Evolutionary conservation across 495 filamentous ascomycete species (phyloP).

Genomic region (Saxophila tyrrhenica): DNA sequence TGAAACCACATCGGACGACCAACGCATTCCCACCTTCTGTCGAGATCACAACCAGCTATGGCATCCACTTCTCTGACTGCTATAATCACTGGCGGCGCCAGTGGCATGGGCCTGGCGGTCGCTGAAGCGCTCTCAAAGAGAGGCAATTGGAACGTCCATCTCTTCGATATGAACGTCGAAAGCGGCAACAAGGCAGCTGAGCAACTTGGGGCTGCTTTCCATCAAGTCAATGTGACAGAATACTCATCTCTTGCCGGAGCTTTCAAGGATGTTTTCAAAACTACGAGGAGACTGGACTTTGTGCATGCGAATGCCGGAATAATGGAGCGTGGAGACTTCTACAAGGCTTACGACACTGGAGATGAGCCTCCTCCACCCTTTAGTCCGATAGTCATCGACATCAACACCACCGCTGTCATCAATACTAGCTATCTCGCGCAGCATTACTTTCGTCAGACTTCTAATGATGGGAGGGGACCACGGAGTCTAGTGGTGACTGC

Average conservation of each 20-base stretch:
- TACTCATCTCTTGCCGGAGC: constrained; percentile 19
- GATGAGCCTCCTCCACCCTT: constrained; percentile 19
- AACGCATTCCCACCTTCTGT: too few species aligned
- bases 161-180: constrained; percentile 22
- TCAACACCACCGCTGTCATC: constrained; percentile 24
- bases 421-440: constrained; percentile 20
- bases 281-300: constrained; percentile 19
- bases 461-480: constrained; percentile 11
- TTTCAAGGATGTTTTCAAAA: constrained; percentile 19
- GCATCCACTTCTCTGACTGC: neutral
- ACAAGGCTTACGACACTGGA: constrained; percentile 16
- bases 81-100: neutral
- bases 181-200: constrained; percentile 16
- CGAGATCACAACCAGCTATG: neutral
- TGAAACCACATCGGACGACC: neutral
- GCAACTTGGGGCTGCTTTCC: constrained; percentile 13
- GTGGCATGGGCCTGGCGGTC: constrained; percentile 26
- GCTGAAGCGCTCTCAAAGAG: constrained; percentile 19
- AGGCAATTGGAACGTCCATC: constrained; percentile 21
- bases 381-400: constrained; percentile 16
- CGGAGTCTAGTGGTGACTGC: constrained; percentile 23
- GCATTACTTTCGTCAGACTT: constrained; percentile 23
- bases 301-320: constrained; percentile 29
- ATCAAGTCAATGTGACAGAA: constrained; percentile 20
- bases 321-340: constrained; percentile 21